These are phyloP conservation scores for Triglochin maritima DNA, from an alignment of 106 monocot genomes.

Conservation along the genomic window DNA sequence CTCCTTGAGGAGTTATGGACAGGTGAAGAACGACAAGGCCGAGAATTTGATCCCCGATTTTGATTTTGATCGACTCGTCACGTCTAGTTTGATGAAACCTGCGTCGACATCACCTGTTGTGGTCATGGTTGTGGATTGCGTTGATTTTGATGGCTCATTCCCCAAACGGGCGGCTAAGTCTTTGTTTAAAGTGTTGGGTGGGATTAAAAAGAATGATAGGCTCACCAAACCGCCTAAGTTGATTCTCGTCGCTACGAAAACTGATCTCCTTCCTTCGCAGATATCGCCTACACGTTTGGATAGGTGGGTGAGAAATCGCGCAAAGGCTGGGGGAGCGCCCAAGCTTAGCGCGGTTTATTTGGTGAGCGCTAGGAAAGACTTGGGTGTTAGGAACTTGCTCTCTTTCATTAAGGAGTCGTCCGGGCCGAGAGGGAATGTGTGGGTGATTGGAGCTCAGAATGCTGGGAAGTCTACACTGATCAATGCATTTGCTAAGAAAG, in stretches of 20 bases:
- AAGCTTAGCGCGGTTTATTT: constrained; percentile 71
- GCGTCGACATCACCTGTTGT: constrained; percentile 52
- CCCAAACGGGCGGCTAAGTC: constrained; percentile 86
- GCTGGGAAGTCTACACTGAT: constrained; percentile 97
- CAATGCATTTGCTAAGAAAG: constrained; percentile 70
- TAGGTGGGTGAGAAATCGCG: constrained; percentile 75
- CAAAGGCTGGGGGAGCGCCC: constrained; percentile 68
- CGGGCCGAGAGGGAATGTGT: constrained; percentile 88
- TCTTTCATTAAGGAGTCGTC: constrained; percentile 60
- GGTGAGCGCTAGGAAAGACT: constrained; percentile 76
- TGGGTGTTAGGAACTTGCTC: constrained; percentile 81
- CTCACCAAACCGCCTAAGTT: constrained; percentile 52
- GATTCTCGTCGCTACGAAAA: constrained; percentile 77
- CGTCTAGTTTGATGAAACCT: constrained; percentile 55
- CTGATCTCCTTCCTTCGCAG: constrained; percentile 85
- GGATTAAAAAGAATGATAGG: constrained; percentile 30
- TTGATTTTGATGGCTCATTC: constrained; percentile 92
- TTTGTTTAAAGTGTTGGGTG: constrained; percentile 72
- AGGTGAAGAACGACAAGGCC: constrained; percentile 63
- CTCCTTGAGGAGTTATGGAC: constrained; percentile 85
- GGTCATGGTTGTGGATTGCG: constrained; percentile 83
- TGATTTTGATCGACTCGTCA: constrained; percentile 75
- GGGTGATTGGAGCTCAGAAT: constrained; percentile 98
- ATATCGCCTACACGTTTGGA: constrained; percentile 78
- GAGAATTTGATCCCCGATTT: constrained; percentile 97